A percentile compares a stretch with the other conserved stretches of the same genome.
Conservation (phyloP, 768 basidiomycete species). For the Russula lepida region DNA sequence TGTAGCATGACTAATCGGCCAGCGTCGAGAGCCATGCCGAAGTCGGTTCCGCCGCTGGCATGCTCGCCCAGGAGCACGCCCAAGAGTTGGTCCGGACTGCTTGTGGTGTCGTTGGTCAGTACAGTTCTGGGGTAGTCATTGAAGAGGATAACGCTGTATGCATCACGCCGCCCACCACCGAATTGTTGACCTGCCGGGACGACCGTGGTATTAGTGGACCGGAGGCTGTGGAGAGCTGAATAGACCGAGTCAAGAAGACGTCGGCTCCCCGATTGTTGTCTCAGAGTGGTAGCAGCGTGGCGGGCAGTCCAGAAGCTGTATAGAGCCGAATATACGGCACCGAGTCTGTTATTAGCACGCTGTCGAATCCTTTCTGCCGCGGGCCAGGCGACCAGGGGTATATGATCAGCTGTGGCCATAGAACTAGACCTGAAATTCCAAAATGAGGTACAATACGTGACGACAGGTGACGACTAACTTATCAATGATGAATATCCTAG, state of each 20-base stretch:
- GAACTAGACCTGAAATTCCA: conserved; percentile 38
- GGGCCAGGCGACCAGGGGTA: conserved; percentile 38
- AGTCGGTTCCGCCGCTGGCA: conserved; percentile 37
- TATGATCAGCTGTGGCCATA: conserved; percentile 36
- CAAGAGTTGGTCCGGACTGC: conserved; percentile 40
- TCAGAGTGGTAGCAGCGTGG: conserved; percentile 29
- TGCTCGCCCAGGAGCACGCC: conserved; percentile 28
- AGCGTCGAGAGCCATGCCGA: conserved; percentile 31
- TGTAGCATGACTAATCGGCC: conserved; percentile 35
- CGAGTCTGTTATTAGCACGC: conserved; percentile 40
- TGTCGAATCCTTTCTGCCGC: conserved; percentile 30
- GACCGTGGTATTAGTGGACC: conserved; percentile 38
- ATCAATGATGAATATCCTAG: conserved; percentile 47
- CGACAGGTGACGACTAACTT: conserved; percentile 24
- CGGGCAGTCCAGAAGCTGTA: conserved; percentile 50
- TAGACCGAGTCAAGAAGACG: conserved; percentile 37
- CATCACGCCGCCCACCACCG: conserved; percentile 33
- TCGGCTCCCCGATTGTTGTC: conserved; percentile 14
- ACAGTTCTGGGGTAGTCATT: conserved; percentile 22
- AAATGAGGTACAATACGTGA: not conserved
- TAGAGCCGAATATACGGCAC: conserved; percentile 50
- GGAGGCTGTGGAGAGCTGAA: conserved; percentile 45
- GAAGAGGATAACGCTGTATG: conserved; percentile 55
- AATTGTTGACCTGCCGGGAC: conserved; percentile 22
- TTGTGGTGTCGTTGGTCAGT: conserved; percentile 39